Evolutionary conservation across 805 yeast genomes (phyloP).

Genomic region (Metschnikowia proteae): DNA sequence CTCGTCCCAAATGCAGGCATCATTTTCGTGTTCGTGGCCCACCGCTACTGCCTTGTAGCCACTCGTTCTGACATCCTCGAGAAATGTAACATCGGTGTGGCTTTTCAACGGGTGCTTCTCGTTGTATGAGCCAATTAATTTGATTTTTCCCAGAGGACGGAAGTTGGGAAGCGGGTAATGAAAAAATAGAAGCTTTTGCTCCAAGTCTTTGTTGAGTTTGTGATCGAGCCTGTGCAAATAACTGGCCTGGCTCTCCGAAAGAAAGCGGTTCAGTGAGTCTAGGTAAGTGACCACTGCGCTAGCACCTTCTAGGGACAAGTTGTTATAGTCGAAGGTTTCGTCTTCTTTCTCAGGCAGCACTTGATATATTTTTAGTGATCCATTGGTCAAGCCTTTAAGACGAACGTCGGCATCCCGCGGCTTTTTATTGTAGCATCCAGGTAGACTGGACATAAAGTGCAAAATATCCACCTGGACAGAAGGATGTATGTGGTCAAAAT

Average conservation of each 20-base stretch:
- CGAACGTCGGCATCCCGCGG: slow-evolving; percentile 13
- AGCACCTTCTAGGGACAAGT: slow-evolving; percentile 12
- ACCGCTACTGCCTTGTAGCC: slow-evolving; percentile 38
- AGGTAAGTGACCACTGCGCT: slow-evolving; percentile 30
- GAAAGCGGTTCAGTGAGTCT: slow-evolving; percentile 28
- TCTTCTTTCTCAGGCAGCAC: slow-evolving; percentile 2
- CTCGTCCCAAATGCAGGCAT: slow-evolving; percentile 34
- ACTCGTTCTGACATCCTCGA: slow-evolving; percentile 32
- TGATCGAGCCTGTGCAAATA: slow-evolving; percentile 27
- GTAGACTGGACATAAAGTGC: slow-evolving; percentile 31
- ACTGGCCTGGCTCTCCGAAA: slow-evolving; percentile 34
- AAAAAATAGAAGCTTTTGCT: slow-evolving; percentile 32
- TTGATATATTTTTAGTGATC: slow-evolving; percentile 27
- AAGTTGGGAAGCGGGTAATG: slow-evolving; percentile 43
- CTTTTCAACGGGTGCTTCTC: slow-evolving; percentile 34
- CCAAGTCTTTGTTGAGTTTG: slow-evolving; percentile 7
- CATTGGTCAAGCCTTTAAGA: slow-evolving; percentile 37
- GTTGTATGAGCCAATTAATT: slow-evolving; percentile 37
- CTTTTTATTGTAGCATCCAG: slow-evolving; percentile 32
- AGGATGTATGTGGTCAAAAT: slow-evolving; percentile 12
- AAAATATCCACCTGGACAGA: slow-evolving; percentile 19
- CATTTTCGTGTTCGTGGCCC: slow-evolving; percentile 44
- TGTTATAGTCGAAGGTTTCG: slow-evolving; percentile 7
- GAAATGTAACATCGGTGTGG: slow-evolving; percentile 26
- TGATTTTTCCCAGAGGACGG: slow-evolving; percentile 37